Conservation (phyloP, 306 rosid genomes). For the Ormosia emarginata region DNA sequence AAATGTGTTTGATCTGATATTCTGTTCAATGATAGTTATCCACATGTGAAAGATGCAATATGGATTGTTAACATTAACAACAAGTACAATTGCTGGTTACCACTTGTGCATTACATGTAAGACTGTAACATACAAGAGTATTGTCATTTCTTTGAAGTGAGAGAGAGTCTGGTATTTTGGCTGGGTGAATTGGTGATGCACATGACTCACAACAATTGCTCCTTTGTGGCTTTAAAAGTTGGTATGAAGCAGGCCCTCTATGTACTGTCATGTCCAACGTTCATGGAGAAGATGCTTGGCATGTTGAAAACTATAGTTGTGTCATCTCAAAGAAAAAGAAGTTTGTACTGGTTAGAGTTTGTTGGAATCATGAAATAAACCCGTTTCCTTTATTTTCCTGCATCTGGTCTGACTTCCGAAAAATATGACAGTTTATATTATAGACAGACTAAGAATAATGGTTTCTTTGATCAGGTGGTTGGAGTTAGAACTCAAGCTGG, state of each 20-base stretch:
- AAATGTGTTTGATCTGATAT: background rate
- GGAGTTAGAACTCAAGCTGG: constrained; percentile 93
- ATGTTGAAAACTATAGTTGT: background rate
- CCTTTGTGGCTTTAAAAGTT: background rate
- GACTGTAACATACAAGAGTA: background rate
- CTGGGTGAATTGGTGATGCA: background rate
- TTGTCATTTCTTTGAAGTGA: background rate
- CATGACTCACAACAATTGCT: background rate
- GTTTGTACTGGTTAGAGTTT: background rate
- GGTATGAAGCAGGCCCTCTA: background rate
- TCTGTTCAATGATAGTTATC: background rate
- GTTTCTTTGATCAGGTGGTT: constrained; percentile 74
- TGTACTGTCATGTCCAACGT: background rate
- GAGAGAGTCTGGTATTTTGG: background rate
- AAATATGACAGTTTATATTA: background rate
- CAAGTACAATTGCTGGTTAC: background rate
- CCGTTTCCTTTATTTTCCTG: background rate
- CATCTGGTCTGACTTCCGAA: background rate
- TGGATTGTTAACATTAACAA: background rate
- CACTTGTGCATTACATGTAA: background rate
- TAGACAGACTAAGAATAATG: constrained; percentile 20
- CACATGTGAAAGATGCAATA: background rate
- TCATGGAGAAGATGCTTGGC: constrained; percentile 2
- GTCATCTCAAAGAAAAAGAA: background rate
- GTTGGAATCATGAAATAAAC: background rate